Percentiles rank a stretch among this genome's conserved stretches.
These are phyloP conservation scores for Elaeagnus macrophylla DNA, from an alignment of 306 rosid species.

Conservation along the genomic window DNA sequence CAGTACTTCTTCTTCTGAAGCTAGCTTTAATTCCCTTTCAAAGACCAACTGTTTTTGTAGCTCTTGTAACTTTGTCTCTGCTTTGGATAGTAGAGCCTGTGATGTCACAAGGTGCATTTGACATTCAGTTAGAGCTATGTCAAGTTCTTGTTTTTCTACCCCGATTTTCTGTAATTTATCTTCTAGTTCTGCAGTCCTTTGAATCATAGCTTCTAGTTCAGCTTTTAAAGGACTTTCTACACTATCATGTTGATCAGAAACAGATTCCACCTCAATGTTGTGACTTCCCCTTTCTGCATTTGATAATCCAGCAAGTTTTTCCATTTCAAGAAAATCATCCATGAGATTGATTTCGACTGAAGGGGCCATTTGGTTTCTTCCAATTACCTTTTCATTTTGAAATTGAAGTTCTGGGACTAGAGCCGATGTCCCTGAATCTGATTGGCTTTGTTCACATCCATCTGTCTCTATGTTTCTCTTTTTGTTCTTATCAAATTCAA, in stretches of 20 bases:
- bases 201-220: conserved; percentile 39
- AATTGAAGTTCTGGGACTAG: conserved; percentile 25
- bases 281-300: conserved; percentile 28
- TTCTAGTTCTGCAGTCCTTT: conserved; percentile 40
- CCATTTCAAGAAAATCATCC: conserved; percentile 96
- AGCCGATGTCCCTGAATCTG: conserved; percentile 33
- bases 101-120: conserved; percentile 43
- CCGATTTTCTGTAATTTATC: conserved; percentile 37
- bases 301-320: conserved; percentile 58
- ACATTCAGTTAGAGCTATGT: conserved; percentile 33
- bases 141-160: conserved; percentile 37
- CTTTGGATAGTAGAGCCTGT: conserved; percentile 28
- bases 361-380: conserved; percentile 28
- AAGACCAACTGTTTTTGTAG: conserved; percentile 38
- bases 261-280: conserved; percentile 22
- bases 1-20: conserved; percentile 41
- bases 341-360: conserved; percentile 61
- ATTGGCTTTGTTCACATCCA: conserved; percentile 30
- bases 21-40: conserved; percentile 38
- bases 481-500: conserved; percentile 32
- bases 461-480: conserved; percentile 24
- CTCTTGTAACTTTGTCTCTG: conserved; percentile 39
- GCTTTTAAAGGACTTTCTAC: conserved; percentile 24
- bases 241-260: conserved; percentile 20
- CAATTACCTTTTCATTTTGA: conserved; percentile 25